Evolutionary conservation across 176 grass and related monocot genomes (phyloP), one percentile per base, ranked within the genome.

Genomic region (Triticum dicoccoides): DNA sequence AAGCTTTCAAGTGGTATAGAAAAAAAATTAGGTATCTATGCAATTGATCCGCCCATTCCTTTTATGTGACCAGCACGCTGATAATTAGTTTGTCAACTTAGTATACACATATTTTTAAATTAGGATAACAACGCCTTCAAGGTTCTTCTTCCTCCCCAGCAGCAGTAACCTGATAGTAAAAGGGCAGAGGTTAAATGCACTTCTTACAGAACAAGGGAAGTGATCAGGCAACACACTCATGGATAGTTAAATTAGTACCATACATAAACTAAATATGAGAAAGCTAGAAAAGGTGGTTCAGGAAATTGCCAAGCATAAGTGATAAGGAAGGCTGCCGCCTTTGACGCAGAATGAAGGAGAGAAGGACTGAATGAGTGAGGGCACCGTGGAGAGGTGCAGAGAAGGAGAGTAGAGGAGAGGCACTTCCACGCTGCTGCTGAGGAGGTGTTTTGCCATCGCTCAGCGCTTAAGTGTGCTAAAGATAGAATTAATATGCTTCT

Each of bases 131-230:
- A 51, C 82, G 90, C 72, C 93, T 83, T 68, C 87, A 87, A 59
- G 87, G 93, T 18, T 90, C 93, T 80, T 92, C 93, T 47, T 12
- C 44, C 61, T 95, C 90, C 77, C 90, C 59, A 47, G 90, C 87
- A 13, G 93, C 92, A 71, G 90, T 90, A 25, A 95, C 85, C 93
- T 95, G 78, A 45, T 80, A 63, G 14, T 18, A 44, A 70, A 54
- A 35, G 12, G 29, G 41, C 17, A 6, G 23, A 62, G n/a, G 37
- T 18, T 65, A 11, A 66, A 21, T 45, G 12, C 18, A 77, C 25
- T 54, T 77, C 9, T 35, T 59, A 2, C 20, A 61, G 34, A 56
- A 21, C 27, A 56, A 77, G 29, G 30, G 8, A 80, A 41, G 35
- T 42, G n/a, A 23, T 76, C 35, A 24, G 51, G 34, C 5, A 78